phyloP scores from a whole-genome alignment of 2,329 filamentous ascomycete genomes.

The Colletotrichum costaricense region DNA sequence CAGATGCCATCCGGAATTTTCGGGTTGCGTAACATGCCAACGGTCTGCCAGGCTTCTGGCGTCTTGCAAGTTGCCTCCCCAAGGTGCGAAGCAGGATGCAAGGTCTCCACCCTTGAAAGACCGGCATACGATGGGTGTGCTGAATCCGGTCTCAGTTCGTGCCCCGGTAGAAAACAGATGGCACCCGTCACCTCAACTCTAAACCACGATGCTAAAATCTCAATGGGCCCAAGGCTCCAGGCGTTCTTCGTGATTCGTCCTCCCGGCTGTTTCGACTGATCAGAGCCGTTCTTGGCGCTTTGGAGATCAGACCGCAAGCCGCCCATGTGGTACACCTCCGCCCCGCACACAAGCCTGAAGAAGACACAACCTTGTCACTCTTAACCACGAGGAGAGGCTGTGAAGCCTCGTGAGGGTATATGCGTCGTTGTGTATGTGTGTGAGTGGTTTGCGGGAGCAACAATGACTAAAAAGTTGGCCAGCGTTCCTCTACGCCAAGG shows the following conservation, averaged over 20 bases:
- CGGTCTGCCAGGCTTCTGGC: not conserved
- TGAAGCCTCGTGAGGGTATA: not conserved
- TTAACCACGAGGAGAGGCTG: not conserved
- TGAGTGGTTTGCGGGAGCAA: not conserved
- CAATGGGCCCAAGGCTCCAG: not conserved
- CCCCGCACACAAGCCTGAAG: not conserved
- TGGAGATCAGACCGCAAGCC: constrained; percentile 25
- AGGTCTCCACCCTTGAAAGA: constrained; percentile 13
- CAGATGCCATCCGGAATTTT: constrained; percentile 10
- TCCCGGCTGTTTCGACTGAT: constrained; percentile 33
- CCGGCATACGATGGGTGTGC: constrained; percentile 10
- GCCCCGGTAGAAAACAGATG: constrained; percentile 25
- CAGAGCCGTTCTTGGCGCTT: constrained; percentile 32
- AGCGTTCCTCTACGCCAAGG: constrained; percentile 9
- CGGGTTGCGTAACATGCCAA: constrained; percentile 6
- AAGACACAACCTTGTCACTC: not conserved
- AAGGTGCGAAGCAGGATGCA: constrained; percentile 2
- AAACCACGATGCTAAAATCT: not conserved
- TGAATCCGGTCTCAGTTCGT: constrained; percentile 24
- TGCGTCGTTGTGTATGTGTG: not conserved
- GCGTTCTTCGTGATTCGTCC: constrained; percentile 4
- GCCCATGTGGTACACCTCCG: not conserved
- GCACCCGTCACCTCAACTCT: constrained; percentile 22
- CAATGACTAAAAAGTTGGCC: not conserved
- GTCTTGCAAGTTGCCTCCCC: not conserved